These are phyloP conservation scores for Tolypocladium amazonense DNA, from an alignment of 2,329 filamentous ascomycete species.

Conservation along the genomic window DNA sequence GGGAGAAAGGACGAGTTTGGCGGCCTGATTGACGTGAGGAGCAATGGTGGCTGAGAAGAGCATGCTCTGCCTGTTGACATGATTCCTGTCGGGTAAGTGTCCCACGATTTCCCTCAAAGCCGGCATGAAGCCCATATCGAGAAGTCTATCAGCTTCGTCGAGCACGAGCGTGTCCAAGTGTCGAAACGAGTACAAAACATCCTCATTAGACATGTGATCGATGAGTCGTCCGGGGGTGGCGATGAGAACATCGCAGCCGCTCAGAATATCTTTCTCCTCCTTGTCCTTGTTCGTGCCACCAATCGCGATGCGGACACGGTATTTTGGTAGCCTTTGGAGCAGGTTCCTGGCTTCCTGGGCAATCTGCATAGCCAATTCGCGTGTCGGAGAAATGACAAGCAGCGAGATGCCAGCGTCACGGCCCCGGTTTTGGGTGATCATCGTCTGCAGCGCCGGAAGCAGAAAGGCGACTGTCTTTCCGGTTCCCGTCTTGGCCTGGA, in stretches of 20 bases:
- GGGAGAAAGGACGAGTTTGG: slow-evolving; percentile 54
- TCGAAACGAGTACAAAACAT: slow-evolving; percentile 55
- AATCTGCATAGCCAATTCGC: slow-evolving; percentile 61
- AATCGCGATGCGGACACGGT: slow-evolving; percentile 68
- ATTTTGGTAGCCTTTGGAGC: slow-evolving; percentile 60
- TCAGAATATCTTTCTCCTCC: slow-evolving; percentile 59
- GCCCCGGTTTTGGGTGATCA: slow-evolving; percentile 38
- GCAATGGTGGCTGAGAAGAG: slow-evolving; percentile 81
- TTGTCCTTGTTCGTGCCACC: slow-evolving; percentile 66
- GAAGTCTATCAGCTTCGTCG: slow-evolving; percentile 71
- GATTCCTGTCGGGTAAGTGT: slow-evolving; percentile 51
- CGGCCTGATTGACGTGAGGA: slow-evolving; percentile 66
- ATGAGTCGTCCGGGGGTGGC: slow-evolving; percentile 71
- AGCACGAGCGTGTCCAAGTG: slow-evolving; percentile 69
- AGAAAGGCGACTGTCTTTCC: slow-evolving; percentile 81
- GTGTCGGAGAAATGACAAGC: slow-evolving; percentile 60
- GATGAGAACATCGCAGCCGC: slow-evolving; percentile 69
- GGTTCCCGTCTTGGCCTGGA: slow-evolving; percentile 79
- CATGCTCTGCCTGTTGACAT: slow-evolving; percentile 58
- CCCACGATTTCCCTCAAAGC: slow-evolving; percentile 67
- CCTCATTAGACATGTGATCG: slow-evolving; percentile 68
- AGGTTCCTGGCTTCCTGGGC: slow-evolving; percentile 60
- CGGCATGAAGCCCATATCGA: slow-evolving; percentile 78
- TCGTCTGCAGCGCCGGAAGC: slow-evolving; percentile 69
- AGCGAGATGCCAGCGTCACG: slow-evolving; percentile 37